These are phyloP conservation scores for Daldinia sp. DNA, from an alignment of 2,329 filamentous ascomycete species.

Conservation along the genomic window DNA sequence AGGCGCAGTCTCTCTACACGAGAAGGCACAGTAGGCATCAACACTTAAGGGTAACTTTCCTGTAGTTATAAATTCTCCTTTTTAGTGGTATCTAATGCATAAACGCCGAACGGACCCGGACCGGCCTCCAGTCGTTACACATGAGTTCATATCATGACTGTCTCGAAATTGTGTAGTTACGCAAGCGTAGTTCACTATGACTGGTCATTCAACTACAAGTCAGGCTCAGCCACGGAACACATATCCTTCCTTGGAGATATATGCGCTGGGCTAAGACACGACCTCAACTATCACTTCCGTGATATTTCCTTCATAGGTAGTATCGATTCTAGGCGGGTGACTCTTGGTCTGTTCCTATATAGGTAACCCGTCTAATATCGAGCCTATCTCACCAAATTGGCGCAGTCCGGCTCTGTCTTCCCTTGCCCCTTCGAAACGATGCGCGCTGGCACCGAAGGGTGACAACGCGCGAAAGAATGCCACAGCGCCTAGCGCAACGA, in stretches of 20 bases:
- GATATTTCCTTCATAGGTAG: slow-evolving; percentile 23
- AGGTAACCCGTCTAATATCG: slow-evolving; percentile 55
- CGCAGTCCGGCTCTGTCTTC: slow-evolving; percentile 50
- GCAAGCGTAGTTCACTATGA: neutral
- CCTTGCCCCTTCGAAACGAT: slow-evolving; percentile 57
- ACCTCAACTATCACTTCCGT: slow-evolving; percentile 31
- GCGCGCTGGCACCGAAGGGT: slow-evolving; percentile 60
- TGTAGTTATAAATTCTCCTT: neutral
- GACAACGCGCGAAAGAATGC: slow-evolving; percentile 57
- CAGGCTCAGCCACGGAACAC: slow-evolving; percentile 19
- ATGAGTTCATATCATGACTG: slow-evolving; percentile 3
- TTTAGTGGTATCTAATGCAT: slow-evolving; percentile 19
- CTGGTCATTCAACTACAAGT: slow-evolving; percentile 12
- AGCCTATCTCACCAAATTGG: slow-evolving; percentile 62
- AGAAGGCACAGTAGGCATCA: neutral
- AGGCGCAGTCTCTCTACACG: neutral
- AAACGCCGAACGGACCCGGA: slow-evolving; percentile 9
- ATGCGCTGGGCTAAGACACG: neutral
- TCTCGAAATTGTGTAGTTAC: neutral
- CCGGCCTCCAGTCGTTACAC: neutral
- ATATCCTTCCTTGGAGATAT: slow-evolving; percentile 13
- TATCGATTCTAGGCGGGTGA: slow-evolving; percentile 28
- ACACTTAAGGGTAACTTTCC: neutral
- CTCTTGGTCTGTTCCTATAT: slow-evolving; percentile 33
- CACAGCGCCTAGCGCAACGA: slow-evolving; percentile 53